Evolutionary conservation across 106 monocot genomes (phyloP), one percentile per base, ranked within the genome.

Genomic region (Alisma plantagoaquatica): DNA sequence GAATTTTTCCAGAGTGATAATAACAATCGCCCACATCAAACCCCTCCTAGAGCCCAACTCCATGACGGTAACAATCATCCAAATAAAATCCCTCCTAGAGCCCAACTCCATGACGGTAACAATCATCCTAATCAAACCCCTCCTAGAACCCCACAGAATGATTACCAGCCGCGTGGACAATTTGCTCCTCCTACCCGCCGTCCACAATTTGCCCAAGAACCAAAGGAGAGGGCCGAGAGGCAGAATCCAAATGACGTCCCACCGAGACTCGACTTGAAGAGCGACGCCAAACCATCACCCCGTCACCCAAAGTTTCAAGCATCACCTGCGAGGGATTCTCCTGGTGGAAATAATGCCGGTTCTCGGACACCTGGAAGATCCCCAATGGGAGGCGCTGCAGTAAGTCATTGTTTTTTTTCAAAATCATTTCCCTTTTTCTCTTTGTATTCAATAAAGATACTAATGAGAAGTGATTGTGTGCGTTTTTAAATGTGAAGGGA

Each of bases 261-360:
- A 51, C 62, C 9, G 83, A 83, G 18, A 63, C 53, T 38, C 72
- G 65, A 41, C 6, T 67, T 18, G 84, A 76, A 41, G 53, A 59
- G 5, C 79, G n/a, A n/a, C 89, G 42, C 89, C 89, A 10, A 48
- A 71, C 59, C 79, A 80, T 29, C 65, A 48, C 15, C 76, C 55
- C 16, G 61, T 29, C 45, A 46, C 59, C 35, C 21, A 72, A 35
- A 46, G 71, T 51, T 31, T 70, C 38, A 23, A 61, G 67, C 7
- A 14, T 68, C 67, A 15, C 67, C 76, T 45, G 56, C 73, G 2
- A 33, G 63, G 58, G 82, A 77, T 47, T 60, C 68, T 31, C 38
- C 68, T 49, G 59, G 59, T 44, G 29, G 57, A 15, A 72, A 73
- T 61, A 64, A 50, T 10, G 10, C 20, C n/a, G n/a, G n/a, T n/a